Evolutionary conservation across 2,329 filamentous ascomycete genomes (phyloP), one percentile per base, ranked within the genome.

Genomic region (Chaetomium sp.): DNA sequence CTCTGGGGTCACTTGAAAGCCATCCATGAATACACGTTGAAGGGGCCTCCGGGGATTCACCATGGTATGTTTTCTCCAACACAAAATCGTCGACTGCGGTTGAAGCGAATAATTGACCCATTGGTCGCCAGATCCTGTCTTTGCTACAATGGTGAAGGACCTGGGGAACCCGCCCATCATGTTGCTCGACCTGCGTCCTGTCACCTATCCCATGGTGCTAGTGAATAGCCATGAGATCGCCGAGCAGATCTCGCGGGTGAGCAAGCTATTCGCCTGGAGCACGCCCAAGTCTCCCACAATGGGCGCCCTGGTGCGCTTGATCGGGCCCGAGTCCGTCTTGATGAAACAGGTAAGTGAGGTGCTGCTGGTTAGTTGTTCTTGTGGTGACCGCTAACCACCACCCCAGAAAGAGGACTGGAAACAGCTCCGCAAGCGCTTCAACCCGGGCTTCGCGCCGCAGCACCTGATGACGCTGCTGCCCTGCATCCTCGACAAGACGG

Each of bases 381-480:
- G n/a, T 4, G 8, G 19, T 16, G 16, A 19, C 19, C n/a, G 12
- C 10, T 47, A 12, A 47, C 51, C 35, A 19, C 49, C 6, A 3
- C 23, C 27, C 47, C 47, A 72, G 51, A 71, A 68, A 4, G 73
- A 76, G 6, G 67, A 73, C 12, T 77, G 75, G 74, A 76, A 75
- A 64, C 61, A 60, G 1, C 59, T 74, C 10, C 74, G 77, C n/a
- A 77, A 74, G 62, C 70, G 73, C 29, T 77, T 75, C 68, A 78
- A 75, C 65, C 75, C 74, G 0, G 78, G 76, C 0, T 80, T 79
- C 57, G 74, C 78, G 0, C 76, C 75, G 1, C 74, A 77, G 60
- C 75, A 79, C 38, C 70, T 80, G n/a, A 72, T 77, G 64, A 74
- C 71, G 4, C 69, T 79, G 1, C 63, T 79, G 58, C 76, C 76